A percentile compares a stretch with the other conserved stretches of the same genome.
These are phyloP conservation scores for Boletus semigastroideus DNA, from an alignment of 1,284 basidiomycete species.

Conservation along the genomic window DNA sequence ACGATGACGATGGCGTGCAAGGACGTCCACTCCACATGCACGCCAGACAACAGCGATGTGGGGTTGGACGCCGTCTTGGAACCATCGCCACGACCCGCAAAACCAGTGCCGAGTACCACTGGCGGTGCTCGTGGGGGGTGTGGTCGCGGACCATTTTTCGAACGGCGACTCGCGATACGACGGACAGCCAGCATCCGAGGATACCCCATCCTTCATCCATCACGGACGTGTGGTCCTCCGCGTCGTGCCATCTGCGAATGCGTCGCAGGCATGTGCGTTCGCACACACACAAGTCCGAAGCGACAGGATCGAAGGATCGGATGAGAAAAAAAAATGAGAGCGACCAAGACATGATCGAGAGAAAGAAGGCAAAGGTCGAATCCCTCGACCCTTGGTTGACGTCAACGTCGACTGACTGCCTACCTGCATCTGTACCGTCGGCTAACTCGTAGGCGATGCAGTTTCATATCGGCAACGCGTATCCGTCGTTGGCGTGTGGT, in stretches of 20 bases:
- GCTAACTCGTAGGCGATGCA: not conserved
- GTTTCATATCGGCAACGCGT: slow-evolving; percentile 5
- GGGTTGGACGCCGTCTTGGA: slow-evolving; percentile 14
- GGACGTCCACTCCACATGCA: not conserved
- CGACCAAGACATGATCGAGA: not conserved
- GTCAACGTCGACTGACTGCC: not conserved
- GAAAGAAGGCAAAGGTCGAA: not conserved
- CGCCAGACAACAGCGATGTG: not conserved
- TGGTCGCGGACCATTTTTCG: not conserved
- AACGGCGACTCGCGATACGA: slow-evolving; percentile 17
- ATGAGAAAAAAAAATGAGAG: not conserved
- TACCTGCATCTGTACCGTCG: slow-evolving; percentile 3
- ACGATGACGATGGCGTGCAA: not conserved
- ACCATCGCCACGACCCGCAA: not conserved
- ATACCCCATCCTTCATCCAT: not conserved
- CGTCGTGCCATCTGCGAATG: slow-evolving; percentile 3
- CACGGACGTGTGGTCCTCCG: not conserved
- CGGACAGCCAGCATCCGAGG: not conserved
- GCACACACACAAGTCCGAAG: not conserved
- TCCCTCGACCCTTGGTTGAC: slow-evolving; percentile 17
- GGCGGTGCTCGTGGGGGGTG: not conserved
- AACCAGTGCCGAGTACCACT: slow-evolving; percentile 5
- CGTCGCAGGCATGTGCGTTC: not conserved
- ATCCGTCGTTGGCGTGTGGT: not conserved
- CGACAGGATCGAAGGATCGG: slow-evolving; percentile 1